Evolutionary conservation across 2,329 filamentous ascomycete species (phyloP).

Genomic region (Xylariaceae sp.): DNA sequence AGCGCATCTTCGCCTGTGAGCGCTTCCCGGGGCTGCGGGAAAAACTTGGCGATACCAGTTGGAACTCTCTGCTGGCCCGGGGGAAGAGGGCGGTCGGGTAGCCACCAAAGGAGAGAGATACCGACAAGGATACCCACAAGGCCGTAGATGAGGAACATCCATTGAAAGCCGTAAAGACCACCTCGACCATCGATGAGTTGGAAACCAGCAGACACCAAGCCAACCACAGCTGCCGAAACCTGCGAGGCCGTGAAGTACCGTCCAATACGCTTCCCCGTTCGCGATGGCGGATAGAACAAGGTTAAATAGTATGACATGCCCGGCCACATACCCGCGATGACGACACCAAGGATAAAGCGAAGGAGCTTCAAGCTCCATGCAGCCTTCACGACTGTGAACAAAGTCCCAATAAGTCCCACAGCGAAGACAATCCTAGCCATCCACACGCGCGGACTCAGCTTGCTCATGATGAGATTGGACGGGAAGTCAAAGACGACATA

Average conservation of each 20-base stretch:
- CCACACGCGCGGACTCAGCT: conserved; percentile 80
- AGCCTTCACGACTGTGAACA: conserved; percentile 75
- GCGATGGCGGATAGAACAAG: conserved; percentile 83
- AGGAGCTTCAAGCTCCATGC: conserved; percentile 89
- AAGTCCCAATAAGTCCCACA: conserved; percentile 78
- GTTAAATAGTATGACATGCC: conserved; percentile 93
- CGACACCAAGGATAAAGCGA: conserved; percentile 77
- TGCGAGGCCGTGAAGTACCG: conserved; percentile 87
- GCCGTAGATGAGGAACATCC: conserved; percentile 91
- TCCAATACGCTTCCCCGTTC: conserved; percentile 83
- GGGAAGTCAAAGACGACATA: conserved; percentile 89
- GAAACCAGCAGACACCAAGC: conserved; percentile 84
- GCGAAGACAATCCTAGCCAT: conserved; percentile 89
- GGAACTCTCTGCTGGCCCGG: conserved; percentile 59
- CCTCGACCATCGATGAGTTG: conserved; percentile 80
- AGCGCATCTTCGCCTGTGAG: conserved; percentile 72
- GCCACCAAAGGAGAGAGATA: conserved; percentile 77
- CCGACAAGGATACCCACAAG: conserved; percentile 70
- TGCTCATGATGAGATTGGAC: conserved; percentile 85
- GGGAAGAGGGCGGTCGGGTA: conserved; percentile 74
- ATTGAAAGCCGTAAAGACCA: conserved; percentile 77
- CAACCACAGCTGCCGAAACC: conserved; percentile 83
- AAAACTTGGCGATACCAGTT: conserved; percentile 55
- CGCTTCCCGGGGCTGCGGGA: conserved; percentile 67
- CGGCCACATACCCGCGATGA: conserved; percentile 92